phyloP scores from a whole-genome alignment of 345 rosid genomes.

The Brassica nigra region DNA sequence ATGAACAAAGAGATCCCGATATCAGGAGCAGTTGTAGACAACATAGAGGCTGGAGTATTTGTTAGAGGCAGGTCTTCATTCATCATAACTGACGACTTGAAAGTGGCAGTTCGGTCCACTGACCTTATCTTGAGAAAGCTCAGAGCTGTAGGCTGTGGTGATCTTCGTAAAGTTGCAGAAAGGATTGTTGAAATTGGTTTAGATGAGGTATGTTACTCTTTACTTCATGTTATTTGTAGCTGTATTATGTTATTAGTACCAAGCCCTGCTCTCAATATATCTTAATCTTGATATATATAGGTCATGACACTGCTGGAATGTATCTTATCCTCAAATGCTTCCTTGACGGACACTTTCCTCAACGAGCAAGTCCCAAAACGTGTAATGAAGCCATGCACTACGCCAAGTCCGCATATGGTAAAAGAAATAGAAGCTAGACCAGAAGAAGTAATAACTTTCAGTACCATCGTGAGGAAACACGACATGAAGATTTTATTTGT shows the following conservation, averaged over 20 bases:
- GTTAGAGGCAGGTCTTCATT: background rate
- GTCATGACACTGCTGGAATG: background rate
- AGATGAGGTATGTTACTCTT: slow-evolving; percentile 13
- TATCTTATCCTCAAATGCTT: slow-evolving; percentile 19
- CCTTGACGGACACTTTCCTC: slow-evolving; percentile 31
- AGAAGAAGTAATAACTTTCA: slow-evolving; percentile 3
- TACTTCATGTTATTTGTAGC: background rate
- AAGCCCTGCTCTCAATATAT: background rate
- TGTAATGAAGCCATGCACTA: background rate
- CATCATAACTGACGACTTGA: slow-evolving; percentile 32
- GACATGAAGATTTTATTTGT: slow-evolving; percentile 9
- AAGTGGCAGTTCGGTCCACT: slow-evolving; percentile 13
- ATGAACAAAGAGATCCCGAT: background rate
- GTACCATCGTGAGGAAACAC: background rate
- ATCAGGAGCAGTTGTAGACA: background rate
- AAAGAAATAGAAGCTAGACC: background rate
- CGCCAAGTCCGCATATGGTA: background rate
- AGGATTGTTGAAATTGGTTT: slow-evolving; percentile 4
- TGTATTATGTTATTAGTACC: background rate
- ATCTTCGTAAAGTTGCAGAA: background rate
- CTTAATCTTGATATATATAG: background rate
- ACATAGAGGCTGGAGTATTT: slow-evolving; percentile 14
- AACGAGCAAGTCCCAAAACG: background rate
- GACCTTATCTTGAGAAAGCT: slow-evolving; percentile 16
- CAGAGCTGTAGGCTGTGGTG: slow-evolving; percentile 14